Base-by-base conservation (phyloP, 2,329 filamentous ascomycete genomes). In the Penicillium sp. region DNA sequence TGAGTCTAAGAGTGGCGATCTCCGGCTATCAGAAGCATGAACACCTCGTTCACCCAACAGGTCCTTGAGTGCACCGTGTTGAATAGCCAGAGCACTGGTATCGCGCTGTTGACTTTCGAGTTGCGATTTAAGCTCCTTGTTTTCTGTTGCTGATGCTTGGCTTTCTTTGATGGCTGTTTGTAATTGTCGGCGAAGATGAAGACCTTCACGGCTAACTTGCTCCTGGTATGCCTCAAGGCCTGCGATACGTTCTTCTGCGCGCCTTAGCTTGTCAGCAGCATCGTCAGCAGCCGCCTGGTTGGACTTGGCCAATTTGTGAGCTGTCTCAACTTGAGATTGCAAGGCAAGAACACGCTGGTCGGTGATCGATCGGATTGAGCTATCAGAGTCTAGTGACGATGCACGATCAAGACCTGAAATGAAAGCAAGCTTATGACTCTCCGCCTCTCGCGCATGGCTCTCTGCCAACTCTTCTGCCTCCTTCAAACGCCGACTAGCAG, bases 151-250 rank as follows among this genome's bases (percentile, higher is more conserved):
- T 24, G 95, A 79, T n/a, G 83, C 80, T 70, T 96, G 91, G 14
- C 88, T 86, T 57, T 99, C 93, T 62, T 87, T 88, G 71, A 96
- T 80, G 4, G 90, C 86, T 24, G 85, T 82, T 70, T 97, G 94
- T 53, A 99, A 82, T 68, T 97, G 93, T 68, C 94, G 87, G 55
- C 94, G 86, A 62, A 97, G 91, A 35, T 87, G 85, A 55, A 99
- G 85, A 49, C 91, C 91, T 72, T 99, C 95, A 46, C 94, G 85
- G 72, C 92, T 97, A 3, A 92, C 89, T 74, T 99, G 94, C 69
- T 99, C 94, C 74, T 99, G 94, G 71, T 97, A 97, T 26, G 91
- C 90, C 72, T 99, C 94, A 3, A 99, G 82, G 6, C 94, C 94
- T 5, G 94, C 95, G 70, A 99, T 97, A 43, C 94, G 87, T 76